These are phyloP conservation scores for Trichoderma brevicompactum DNA, from an alignment of 2,329 filamentous ascomycete genomes.

Conservation along the genomic window DNA sequence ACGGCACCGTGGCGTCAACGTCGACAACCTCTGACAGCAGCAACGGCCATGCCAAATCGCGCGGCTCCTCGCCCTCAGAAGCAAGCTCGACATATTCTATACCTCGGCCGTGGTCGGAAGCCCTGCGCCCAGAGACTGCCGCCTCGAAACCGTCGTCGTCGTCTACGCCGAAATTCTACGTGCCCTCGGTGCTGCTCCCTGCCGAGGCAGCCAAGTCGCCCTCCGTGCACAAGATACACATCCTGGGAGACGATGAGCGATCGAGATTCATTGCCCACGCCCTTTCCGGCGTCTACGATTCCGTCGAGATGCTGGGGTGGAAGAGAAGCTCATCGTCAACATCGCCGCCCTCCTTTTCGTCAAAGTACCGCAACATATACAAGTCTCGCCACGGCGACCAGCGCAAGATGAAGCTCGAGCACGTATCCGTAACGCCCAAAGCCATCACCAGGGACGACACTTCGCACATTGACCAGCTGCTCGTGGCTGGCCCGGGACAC, in stretches of 20 bases:
- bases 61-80: conserved; percentile 33
- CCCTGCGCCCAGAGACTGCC: conserved; percentile 31
- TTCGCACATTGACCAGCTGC: conserved; percentile 69
- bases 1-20: conserved; percentile 38
- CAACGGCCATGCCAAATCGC: conserved; percentile 34
- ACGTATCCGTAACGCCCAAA: conserved; percentile 31
- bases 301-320: conserved; percentile 44
- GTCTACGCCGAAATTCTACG: conserved; percentile 36
- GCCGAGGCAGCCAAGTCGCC: conserved; percentile 40
- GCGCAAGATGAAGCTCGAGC: conserved; percentile 33
- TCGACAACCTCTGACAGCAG: conserved; percentile 25
- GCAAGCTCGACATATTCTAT: conserved; percentile 26
- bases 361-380: conserved; percentile 42
- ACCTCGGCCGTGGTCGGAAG: conserved; percentile 34
- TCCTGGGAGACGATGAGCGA: conserved; percentile 48
- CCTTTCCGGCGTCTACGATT: conserved; percentile 48
- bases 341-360: conserved; percentile 27
- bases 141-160: neutral
- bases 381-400: conserved; percentile 32
- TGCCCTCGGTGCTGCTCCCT: conserved; percentile 45
- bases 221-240: conserved; percentile 47
- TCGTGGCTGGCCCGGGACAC: conserved; percentile 65
- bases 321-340: conserved; percentile 29
- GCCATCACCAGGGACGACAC: conserved; percentile 38
- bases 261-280: conserved; percentile 49